phyloP scores from a whole-genome alignment of 345 rosid species.

The Fremontodendron californicum region DNA sequence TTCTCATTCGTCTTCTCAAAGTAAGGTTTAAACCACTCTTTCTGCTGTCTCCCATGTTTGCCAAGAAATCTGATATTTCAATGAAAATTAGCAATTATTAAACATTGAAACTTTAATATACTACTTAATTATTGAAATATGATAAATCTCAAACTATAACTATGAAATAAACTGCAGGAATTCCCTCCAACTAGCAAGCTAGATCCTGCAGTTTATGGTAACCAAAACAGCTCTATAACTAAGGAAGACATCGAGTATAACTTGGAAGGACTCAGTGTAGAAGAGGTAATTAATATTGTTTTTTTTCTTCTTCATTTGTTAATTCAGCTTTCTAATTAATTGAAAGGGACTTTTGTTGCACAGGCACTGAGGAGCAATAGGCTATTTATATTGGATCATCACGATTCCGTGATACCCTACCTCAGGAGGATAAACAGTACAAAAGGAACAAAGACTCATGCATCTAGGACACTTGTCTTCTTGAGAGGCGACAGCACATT shows the following conservation, averaged over 20 bases:
- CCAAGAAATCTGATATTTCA: background rate
- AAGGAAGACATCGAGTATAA: conserved; percentile 40
- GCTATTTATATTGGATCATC: conserved; percentile 76
- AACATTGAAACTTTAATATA: no score
- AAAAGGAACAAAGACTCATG: conserved; percentile 55
- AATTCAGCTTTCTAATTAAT: background rate
- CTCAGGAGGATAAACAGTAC: conserved; percentile 51
- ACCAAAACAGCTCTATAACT: conserved; percentile 48
- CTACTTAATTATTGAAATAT: no score
- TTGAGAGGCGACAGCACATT: conserved; percentile 68
- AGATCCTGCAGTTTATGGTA: conserved; percentile 36
- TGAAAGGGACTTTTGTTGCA: background rate
- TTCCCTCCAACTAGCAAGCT: conserved; percentile 74
- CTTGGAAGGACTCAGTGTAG: conserved; percentile 43
- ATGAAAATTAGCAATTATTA: background rate
- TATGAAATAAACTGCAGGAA: conserved; percentile 24
- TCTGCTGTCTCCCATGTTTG: no score
- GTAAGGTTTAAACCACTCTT: conserved; percentile 19
- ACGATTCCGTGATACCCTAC: conserved; percentile 69
- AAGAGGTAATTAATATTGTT: conserved; percentile 45
- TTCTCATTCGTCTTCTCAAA: conserved; percentile 49
- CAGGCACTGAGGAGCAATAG: conserved; percentile 58
- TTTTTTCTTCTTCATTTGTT: background rate
- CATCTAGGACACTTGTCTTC: conserved; percentile 70
- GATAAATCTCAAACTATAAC: background rate